These are phyloP conservation scores for Rubus parviflorus DNA, from an alignment of 306 rosid species.

Conservation along the genomic window DNA sequence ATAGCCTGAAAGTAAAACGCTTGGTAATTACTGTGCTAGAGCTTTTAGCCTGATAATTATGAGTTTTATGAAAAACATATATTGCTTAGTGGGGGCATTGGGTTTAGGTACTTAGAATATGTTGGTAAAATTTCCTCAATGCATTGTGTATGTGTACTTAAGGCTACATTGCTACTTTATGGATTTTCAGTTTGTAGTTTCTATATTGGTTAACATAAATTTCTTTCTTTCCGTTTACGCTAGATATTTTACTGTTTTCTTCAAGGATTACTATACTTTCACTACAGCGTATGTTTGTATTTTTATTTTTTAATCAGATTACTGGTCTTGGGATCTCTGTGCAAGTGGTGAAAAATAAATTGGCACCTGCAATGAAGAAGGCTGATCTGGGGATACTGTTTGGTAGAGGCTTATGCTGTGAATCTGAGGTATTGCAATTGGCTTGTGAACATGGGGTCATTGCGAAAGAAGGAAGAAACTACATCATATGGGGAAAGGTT, in stretches of 20 bases:
- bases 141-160: not conserved
- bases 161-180: not conserved
- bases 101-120: not conserved
- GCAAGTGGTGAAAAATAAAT: slow-evolving; percentile 78
- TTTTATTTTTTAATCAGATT: slow-evolving; percentile 32
- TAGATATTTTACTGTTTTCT: not conserved
- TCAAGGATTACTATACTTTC: not conserved
- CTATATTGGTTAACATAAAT: too few species aligned
- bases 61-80: not conserved
- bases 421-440: slow-evolving; percentile 70
- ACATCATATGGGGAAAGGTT: slow-evolving; percentile 46
- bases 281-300: not conserved
- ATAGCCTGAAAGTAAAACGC: not conserved
- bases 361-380: slow-evolving; percentile 65
- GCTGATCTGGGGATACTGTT: slow-evolving; percentile 65
- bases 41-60: not conserved
- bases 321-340: slow-evolving; percentile 53
- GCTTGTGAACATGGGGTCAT: slow-evolving; percentile 72
- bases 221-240: not conserved
- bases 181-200: slow-evolving; percentile 1
- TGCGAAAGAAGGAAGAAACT: slow-evolving; percentile 49
- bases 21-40: not conserved
- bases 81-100: not conserved
- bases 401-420: slow-evolving; percentile 68
- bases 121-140: not conserved